Base-by-base conservation (phyloP, 805 yeast genomes). In the Monosporozyma servazzii region DNA sequence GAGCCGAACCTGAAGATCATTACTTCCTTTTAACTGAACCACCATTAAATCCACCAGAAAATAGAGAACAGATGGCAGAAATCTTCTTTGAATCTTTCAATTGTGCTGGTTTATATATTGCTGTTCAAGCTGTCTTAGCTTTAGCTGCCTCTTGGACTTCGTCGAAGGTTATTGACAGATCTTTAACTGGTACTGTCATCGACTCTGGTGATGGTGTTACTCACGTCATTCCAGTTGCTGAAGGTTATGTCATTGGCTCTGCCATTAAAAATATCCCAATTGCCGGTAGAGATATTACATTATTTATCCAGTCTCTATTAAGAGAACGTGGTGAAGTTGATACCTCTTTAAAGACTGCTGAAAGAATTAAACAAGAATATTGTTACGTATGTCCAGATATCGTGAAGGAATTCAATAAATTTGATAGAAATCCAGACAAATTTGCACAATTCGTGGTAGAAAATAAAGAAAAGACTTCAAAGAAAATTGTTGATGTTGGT, bases 131-230 rank as follows among this genome's bases (percentile, higher is more conserved):
- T 0, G 99, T 93, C 40, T 76, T 93, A 56, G 99, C 99, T 0
- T 76, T 93, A 60, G 99, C 99, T 6, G 99, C 99, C 1, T 88
- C 96, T 7, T 93, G 99, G 99, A 91, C 99, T 5, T 87, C 96
- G 13, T 82, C 96, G 17, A 93, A 93, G 67, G 98, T 89, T 30
- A 84, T 82, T 54, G 99, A 91, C 65, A 82, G 97, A 70, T 88
- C 98, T 1, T 76, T 93, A 60, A 93, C 99, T 7, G 99, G 99
- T 70, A 93, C 98, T 0, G 99, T 93, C 58, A 91, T 93, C 61
- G 99, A 93, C 67, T 84, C 95, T 2, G 99, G 99, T 73, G 99
- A 91, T 66, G 99, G 99, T 76, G 99, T 93, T 3, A 93, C 99
- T 11, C 99, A 93, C 69, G 98, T 93, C 45, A 93, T 93, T 56